Conservation (phyloP, 2,329 filamentous ascomycete genomes). For the Lasiodiplodia sp. region DNA sequence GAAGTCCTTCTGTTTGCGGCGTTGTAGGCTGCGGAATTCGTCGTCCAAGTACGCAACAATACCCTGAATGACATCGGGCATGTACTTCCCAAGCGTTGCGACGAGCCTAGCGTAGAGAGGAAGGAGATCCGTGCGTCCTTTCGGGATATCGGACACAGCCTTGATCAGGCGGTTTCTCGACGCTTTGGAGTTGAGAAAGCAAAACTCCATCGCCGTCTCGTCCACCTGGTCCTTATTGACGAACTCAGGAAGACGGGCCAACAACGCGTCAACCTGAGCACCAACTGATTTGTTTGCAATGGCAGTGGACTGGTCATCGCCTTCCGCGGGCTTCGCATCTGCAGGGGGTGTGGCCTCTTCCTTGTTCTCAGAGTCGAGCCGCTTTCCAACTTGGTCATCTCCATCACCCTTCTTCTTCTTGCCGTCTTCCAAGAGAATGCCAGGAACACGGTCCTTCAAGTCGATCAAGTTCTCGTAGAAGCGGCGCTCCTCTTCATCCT, state of each 20-base stretch:
- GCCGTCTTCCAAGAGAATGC: conserved; percentile 88
- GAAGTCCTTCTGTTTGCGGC: conserved; percentile 97
- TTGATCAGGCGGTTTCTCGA: conserved; percentile 94
- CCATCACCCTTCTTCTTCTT: conserved; percentile 90
- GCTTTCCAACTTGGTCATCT: conserved; percentile 85
- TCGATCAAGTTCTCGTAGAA: conserved; percentile 98
- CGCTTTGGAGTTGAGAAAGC: conserved; percentile 97
- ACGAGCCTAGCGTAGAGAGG: conserved; percentile 92
- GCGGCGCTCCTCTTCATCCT: conserved; percentile 95
- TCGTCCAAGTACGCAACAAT: conserved; percentile 92
- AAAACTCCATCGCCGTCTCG: conserved; percentile 93
- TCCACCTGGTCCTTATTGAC: conserved; percentile 92
- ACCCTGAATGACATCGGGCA: conserved; percentile 92
- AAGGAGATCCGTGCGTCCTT: conserved; percentile 88
- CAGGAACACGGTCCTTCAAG: conserved; percentile 92
- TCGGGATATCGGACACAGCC: conserved; percentile 91
- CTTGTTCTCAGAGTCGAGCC: conserved; percentile 60
- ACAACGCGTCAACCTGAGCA: conserved; percentile 90
- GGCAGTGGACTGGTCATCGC: conserved; percentile 86
- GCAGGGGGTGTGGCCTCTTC: conserved; percentile 42
- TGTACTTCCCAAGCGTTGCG: conserved; percentile 90
- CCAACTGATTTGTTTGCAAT: conserved; percentile 98
- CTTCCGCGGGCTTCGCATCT: conserved; percentile 61
- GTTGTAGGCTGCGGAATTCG: conserved; percentile 94
- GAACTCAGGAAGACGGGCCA: conserved; percentile 87